Evolutionary conservation across 2,329 filamentous ascomycete species (phyloP), one percentile per base, ranked within the genome.

Genomic region (Aspergillus sp.): DNA sequence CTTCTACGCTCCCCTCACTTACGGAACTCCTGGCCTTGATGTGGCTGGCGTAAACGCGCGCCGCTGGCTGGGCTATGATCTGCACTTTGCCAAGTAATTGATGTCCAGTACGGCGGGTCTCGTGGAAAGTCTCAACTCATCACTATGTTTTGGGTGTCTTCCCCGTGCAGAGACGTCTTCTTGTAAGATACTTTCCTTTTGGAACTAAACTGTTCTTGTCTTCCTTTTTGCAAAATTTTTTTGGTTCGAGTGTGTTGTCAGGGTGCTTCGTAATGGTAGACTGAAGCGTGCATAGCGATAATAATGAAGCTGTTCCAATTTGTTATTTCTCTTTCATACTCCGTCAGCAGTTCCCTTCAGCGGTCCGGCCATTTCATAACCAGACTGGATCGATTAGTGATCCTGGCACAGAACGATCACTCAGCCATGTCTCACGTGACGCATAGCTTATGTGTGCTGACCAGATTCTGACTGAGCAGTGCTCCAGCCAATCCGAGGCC

Each of bases 51-150:
- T 99, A 26, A 75, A 88, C 57, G 82, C 86, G 57, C 86, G 94
- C 72, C 96, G 96, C 80, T 97, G 93, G 93, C 80, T 99, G 60
- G 89, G 89, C 59, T 99, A 97, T 71, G 94, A 99, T 72, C 81
- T 99, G 69, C 94, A 99, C 77, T 99, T 99, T 78, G 94, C 94
- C 54, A 99, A 99, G 83, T 99, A 88, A 77, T 24, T 38, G 35
- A 38, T 8, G 14, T n/a, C 14, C 13, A n/a, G 35, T 38, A 30
- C 26, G 26, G 26, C 9, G 8, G 26, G 26, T 11, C 26, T 30
- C 8, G 8, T 30, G 26, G 26, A 30, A 30, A 11, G 26, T 8
- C 26, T 9, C 26, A 30, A 7, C 26, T 30, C 26, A 11, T 8
- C 26, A 30, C 26, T 30, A 30, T 30, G 26, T 8, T 30, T 30